phyloP scores from a whole-genome alignment of 306 rosid genomes.

The apple (Malus domestica) region ASM211411v1 NC_041804.1:13229501-13230000 shows the following conservation, averaged over 20 bases:
- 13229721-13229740: neutral
- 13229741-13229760: neutral
- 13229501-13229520: neutral
- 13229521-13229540: neutral
- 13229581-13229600: neutral
- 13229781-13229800: neutral
- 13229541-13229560: neutral
- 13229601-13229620: constrained; percentile 11
- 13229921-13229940: neutral
- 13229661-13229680: constrained; percentile 3
- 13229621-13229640: neutral
- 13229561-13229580: neutral
- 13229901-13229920: neutral
- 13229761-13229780: constrained; percentile 10
- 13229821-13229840: too few species aligned
- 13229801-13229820: too few species aligned
- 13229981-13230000: too few species aligned
- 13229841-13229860: too few species aligned
- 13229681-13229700: constrained; percentile 1
- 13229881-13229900: too few species aligned
- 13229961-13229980: too few species aligned
- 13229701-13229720: neutral
- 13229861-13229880: too few species aligned
- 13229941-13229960: too few species aligned
- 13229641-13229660: neutral